Conservation (phyloP, 2,329 filamentous ascomycete species). For the Aspergillus fumigatus region DNA sequence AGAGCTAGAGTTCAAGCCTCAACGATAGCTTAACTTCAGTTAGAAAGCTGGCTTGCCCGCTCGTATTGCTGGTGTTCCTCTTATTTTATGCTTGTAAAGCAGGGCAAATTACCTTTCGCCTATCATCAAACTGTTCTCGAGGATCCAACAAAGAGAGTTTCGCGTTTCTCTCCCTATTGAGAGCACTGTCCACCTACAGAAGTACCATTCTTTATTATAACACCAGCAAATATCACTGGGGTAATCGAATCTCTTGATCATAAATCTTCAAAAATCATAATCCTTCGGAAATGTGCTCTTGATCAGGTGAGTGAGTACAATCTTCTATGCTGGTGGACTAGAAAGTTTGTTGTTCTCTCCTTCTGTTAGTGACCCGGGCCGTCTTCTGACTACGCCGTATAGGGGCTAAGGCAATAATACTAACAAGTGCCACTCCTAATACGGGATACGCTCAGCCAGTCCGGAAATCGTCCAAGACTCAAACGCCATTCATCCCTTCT, state of each 20-base stretch:
- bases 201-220: neutral
- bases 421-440: neutral
- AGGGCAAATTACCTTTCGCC: neutral
- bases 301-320: neutral
- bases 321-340: neutral
- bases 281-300: neutral
- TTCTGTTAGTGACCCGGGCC: conserved; percentile 1
- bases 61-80: neutral
- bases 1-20: neutral
- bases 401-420: neutral
- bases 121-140: neutral
- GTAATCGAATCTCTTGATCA: neutral
- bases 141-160: neutral
- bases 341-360: neutral
- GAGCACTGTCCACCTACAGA: neutral
- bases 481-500: neutral
- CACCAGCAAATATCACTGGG: neutral
- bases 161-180: neutral
- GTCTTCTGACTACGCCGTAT: conserved; percentile 5
- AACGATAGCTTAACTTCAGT: neutral
- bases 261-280: neutral
- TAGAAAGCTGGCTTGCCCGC: neutral
- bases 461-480: neutral
- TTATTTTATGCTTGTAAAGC: neutral
- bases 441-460: neutral